A percentile compares a stretch with the other conserved stretches of the same genome.
Conservation (phyloP, 2,329 filamentous ascomycete species). For the Xylariaceae sp. region DNA sequence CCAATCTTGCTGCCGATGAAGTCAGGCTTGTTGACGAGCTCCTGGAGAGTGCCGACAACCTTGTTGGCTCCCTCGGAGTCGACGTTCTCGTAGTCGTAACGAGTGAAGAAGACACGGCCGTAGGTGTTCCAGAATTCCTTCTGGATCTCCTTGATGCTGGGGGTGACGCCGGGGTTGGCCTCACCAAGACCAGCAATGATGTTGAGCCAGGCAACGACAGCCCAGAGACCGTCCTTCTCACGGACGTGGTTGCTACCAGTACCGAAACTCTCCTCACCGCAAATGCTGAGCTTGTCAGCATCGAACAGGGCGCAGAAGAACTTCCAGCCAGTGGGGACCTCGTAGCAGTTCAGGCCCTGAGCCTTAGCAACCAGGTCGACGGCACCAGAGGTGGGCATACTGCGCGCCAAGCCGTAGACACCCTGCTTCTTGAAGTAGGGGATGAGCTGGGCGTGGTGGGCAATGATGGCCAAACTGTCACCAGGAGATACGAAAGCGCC, state of each 20-base stretch:
- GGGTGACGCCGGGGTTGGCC: conserved; percentile 70
- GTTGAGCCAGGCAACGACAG: conserved; percentile 95
- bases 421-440: conserved; percentile 98
- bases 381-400: conserved; percentile 94
- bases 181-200: conserved; percentile 93
- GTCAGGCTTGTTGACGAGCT: conserved; percentile 64
- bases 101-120: conserved; percentile 97
- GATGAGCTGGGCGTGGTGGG: conserved; percentile 92
- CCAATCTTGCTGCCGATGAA: conserved; percentile 81
- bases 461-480: conserved; percentile 96
- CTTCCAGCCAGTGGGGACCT: conserved; percentile 98
- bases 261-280: conserved; percentile 96
- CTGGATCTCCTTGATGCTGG: conserved; percentile 94
- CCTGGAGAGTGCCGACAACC: conserved; percentile 74
- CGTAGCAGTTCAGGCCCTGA: conserved; percentile 85
- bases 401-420: conserved; percentile 89
- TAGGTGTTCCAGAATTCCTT: conserved; percentile 95
- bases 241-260: conserved; percentile 98
- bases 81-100: conserved; percentile 96
- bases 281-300: conserved; percentile 93
- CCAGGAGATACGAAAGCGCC: conserved; percentile 95
- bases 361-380: conserved; percentile 95
- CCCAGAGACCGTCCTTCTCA: conserved; percentile 98
- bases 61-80: conserved; percentile 88
- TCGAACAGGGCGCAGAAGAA: conserved; percentile 98